phyloP scores from a whole-genome alignment of 2,329 filamentous ascomycete genomes.

The Xylaria sp. region DNA sequence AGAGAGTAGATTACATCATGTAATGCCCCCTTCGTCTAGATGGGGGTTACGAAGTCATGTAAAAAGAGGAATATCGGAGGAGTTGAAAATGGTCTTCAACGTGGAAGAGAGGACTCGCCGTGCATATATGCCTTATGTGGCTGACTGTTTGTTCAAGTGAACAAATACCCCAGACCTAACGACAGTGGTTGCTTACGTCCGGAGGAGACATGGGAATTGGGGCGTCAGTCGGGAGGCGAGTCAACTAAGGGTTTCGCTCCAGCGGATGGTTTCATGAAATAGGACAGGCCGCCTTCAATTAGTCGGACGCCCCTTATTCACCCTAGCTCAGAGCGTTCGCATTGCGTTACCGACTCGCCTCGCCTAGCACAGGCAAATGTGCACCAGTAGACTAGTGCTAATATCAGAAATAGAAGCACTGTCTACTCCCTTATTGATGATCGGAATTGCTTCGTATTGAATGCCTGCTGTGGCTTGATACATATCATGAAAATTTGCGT shows the following conservation, averaged over 20 bases:
- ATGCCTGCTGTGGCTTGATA: background rate
- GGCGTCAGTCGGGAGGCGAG: slow-evolving; percentile 20
- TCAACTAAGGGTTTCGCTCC: slow-evolving; percentile 15
- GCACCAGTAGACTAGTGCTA: slow-evolving; percentile 42
- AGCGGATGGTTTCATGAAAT: slow-evolving; percentile 8
- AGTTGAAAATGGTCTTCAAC: slow-evolving; percentile 37
- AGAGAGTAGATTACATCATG: slow-evolving; percentile 51
- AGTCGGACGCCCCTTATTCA: slow-evolving; percentile 6
- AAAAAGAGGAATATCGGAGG: slow-evolving; percentile 45
- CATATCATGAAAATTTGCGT: background rate
- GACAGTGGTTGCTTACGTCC: slow-evolving; percentile 31
- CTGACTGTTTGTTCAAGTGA: slow-evolving; percentile 48
- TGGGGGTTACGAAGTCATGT: slow-evolving; percentile 52
- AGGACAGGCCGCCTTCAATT: slow-evolving; percentile 7
- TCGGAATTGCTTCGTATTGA: background rate
- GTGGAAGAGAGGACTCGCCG: slow-evolving; percentile 34
- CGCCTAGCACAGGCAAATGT: slow-evolving; percentile 30
- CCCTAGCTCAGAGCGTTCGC: slow-evolving; percentile 20
- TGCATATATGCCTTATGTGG: slow-evolving; percentile 31
- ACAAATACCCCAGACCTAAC: slow-evolving; percentile 37
- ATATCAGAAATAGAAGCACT: slow-evolving; percentile 42
- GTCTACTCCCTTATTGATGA: slow-evolving; percentile 26
- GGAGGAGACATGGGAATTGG: slow-evolving; percentile 26
- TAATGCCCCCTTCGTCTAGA: slow-evolving; percentile 46
- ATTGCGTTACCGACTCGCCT: slow-evolving; percentile 27